Percentiles rank a stretch among this genome's conserved stretches.
Evolutionary conservation across 441 rosid species (phyloP).

Genomic region (Biscutella auriculata): DNA sequence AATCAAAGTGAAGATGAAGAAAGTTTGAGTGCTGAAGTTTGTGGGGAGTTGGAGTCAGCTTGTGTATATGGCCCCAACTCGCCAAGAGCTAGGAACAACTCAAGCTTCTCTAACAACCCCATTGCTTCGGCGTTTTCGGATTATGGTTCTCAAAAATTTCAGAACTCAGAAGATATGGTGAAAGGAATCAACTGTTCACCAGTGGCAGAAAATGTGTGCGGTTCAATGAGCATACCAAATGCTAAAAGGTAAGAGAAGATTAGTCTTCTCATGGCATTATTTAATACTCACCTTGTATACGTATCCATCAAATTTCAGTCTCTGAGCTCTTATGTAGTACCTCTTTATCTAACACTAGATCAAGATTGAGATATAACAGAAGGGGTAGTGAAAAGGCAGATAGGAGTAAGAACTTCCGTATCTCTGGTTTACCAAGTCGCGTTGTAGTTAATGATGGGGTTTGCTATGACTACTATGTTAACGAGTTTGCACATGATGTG

Average conservation of each 20-base stretch:
- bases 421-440: not conserved
- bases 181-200: slow-evolving; percentile 26
- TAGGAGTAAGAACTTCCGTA: not conserved
- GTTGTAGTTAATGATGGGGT: not conserved
- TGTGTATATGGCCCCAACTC: slow-evolving; percentile 73
- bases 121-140: slow-evolving; percentile 57
- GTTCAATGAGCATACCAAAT: slow-evolving; percentile 25
- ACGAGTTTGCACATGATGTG: not conserved
- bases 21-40: slow-evolving; percentile 23
- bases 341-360: slow-evolving; percentile 1
- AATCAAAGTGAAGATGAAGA: slow-evolving; percentile 26
- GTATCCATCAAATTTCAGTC: not conserved
- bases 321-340: not conserved
- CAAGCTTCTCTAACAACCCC: slow-evolving; percentile 38
- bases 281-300: not conserved
- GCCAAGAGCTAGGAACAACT: slow-evolving; percentile 41
- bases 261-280: not conserved
- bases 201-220: slow-evolving; percentile 20
- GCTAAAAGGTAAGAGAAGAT: slow-evolving; percentile 39
- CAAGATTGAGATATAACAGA: not conserved
- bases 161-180: slow-evolving; percentile 30
- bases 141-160: slow-evolving; percentile 34
- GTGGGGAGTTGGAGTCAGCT: slow-evolving; percentile 41
- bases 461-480: not conserved
- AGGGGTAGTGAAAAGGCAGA: not conserved